Evolutionary conservation across 2,329 filamentous ascomycete genomes (phyloP), one percentile per base, ranked within the genome.

Genomic region (Alternaria longipes): DNA sequence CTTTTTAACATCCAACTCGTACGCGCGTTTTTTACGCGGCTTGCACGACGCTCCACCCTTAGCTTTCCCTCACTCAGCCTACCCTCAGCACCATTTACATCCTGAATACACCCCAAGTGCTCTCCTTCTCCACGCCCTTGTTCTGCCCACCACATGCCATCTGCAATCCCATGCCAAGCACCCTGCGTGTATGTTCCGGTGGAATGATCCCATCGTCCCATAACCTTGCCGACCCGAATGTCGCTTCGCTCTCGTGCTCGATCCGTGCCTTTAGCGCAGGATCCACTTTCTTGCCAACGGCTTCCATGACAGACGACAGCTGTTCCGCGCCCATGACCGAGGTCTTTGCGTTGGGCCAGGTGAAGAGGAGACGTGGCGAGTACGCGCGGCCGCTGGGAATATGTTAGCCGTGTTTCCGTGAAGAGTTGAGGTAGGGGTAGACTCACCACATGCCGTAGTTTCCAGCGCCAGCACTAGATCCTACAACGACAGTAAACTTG

Each of bases 301-400:
- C 91, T 81, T 93, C 92, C 95, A 99, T 98, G 63, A 99, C 95
- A 4, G 90, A 87, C 8, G 90, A 90, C 36, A 99, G 84, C 82
- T 98, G 94, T 81, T 97, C 94, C 41, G 91, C 87, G 20, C 95
- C 95, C 95, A 99, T 99, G 70, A 99, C 94, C 32, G 92, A 92
- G 53, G 97, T 93, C 75, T 91, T 91, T n/a, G 95, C 93, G 71
- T 97, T 97, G 41, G 95, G 95, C 95, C 95, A 99, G 85, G 94
- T 96, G 89, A 93, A 97, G 62, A 98, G 81, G 79, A 98, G 93
- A 12, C 93, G 85, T 0, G 94, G 94, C n/a, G 87, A 88, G 80
- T 97, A 99, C 2, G 95, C 94, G 52, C 95, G 87, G 22, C 95
- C 95, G 76, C 93, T 87, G 54, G 8, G 3, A 9, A 18, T 7